phyloP scores from a whole-genome alignment of 495 filamentous ascomycete genomes.

The Xylaria curta region DNA sequence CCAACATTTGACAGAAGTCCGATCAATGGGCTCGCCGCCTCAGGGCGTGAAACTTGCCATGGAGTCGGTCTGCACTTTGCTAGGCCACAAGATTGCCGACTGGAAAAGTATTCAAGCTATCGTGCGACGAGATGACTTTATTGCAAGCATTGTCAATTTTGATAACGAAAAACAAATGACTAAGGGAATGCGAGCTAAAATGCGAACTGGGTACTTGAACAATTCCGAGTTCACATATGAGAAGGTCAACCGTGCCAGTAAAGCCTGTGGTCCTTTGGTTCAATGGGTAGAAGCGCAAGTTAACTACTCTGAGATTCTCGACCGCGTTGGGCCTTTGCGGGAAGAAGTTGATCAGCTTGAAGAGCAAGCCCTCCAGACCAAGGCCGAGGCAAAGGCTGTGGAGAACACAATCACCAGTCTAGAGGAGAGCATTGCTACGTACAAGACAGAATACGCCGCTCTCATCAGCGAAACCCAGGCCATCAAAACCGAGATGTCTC shows the following conservation, averaged over 20 bases:
- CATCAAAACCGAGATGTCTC: slow-evolving; percentile 95
- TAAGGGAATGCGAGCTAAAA: slow-evolving; percentile 75
- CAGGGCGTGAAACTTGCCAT: slow-evolving; percentile 88
- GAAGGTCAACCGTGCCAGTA: slow-evolving; percentile 91
- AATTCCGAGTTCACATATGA: slow-evolving; percentile 96
- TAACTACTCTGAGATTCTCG: slow-evolving; percentile 94
- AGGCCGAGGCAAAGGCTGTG: slow-evolving; percentile 90
- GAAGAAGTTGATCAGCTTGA: slow-evolving; percentile 89
- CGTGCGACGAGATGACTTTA: slow-evolving; percentile 92
- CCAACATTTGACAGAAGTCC: slow-evolving; percentile 95
- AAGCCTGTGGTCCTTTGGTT: slow-evolving; percentile 94
- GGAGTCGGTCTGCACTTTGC: slow-evolving; percentile 91
- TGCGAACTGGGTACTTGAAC: slow-evolving; percentile 90
- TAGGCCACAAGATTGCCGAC: slow-evolving; percentile 86
- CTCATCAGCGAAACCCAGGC: slow-evolving; percentile 97
- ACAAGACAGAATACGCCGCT: slow-evolving; percentile 95
- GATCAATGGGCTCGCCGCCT: slow-evolving; percentile 93
- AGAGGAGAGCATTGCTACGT: slow-evolving; percentile 90
- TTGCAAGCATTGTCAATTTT: slow-evolving; percentile 96
- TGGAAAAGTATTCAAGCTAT: slow-evolving; percentile 92
- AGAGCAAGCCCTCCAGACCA: slow-evolving; percentile 87
- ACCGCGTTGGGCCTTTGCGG: slow-evolving; percentile 90
- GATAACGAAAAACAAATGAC: slow-evolving; percentile 98
- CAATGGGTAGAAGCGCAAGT: slow-evolving; percentile 98
- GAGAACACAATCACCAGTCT: slow-evolving; percentile 82